Base-by-base conservation (phyloP, 176 grass and related monocot species). In the Tillandsia leiboldiana region DNA sequence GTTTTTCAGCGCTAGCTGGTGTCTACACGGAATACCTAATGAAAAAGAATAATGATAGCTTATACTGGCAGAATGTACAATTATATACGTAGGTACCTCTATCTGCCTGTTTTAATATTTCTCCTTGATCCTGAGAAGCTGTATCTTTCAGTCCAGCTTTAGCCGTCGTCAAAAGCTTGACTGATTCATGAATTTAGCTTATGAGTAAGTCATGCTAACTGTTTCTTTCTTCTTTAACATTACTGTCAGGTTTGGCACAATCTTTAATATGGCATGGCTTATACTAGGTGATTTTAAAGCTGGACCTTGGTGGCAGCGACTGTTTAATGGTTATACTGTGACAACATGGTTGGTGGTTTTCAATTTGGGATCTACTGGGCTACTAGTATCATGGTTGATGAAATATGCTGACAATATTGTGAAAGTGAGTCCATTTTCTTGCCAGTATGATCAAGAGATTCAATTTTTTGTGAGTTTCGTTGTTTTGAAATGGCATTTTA, bases 381-480 rank as follows among this genome's bases (percentile, higher is more conserved):
- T 99, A 28, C 83, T 99, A 26, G 94, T 99, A 23, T 99, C 94
- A 67, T 99, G 94, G 94, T 64, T 99, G 65, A 93, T 99, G 94
- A 99, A 99, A 65, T 90, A 90, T 85, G 88, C 94, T 47, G 89
- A 99, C 79, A 99, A 93, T 77, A 93, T 99, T 66, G 94, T 99
- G 26, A 99, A 93, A 89, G 94, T 87, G 57, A 70, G 71, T 74
- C 67, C 23, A n/a, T 66, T 75, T 78, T 56, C 15, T 56, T 61
- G 4, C 20, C 22, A 59, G 51, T 70, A 49, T 26, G 23, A 70
- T 68, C 49, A 69, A 53, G 50, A 17, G 8, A 77, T 49, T 58
- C 69, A 63, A 63, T 63, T 18, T 9, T 52, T 82, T 72, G 12
- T 8, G 8, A 12, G 49, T 3, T 8, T 53, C 13, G 11, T 15